Conservation (phyloP, 257 asterid species). For the Solanum sejunctum region DNA sequence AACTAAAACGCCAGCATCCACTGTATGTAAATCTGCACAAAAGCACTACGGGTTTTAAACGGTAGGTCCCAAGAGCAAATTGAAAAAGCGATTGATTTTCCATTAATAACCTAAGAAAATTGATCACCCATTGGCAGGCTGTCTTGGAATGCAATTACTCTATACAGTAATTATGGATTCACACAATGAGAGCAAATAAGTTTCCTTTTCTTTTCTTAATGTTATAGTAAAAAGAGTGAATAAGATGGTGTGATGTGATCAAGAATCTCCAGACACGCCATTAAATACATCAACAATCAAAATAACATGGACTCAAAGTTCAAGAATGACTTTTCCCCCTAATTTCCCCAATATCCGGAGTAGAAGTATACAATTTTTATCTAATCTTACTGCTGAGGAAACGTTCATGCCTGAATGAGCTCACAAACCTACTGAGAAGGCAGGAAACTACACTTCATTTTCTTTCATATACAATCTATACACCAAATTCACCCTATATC, state of each 20-base stretch:
- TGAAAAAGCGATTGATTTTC: not conserved
- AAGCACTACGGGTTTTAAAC: not conserved
- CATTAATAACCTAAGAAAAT: not conserved
- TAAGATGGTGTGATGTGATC: not conserved
- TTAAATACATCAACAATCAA: not conserved
- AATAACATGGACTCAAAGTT: not conserved
- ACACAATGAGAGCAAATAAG: not conserved
- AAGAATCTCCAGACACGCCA: not conserved
- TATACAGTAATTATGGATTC: not conserved
- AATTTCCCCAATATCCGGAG: not conserved
- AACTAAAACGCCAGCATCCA: not conserved
- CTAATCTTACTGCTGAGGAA: not conserved
- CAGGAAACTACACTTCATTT: not conserved
- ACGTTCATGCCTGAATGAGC: not conserved
- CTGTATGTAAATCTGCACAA: not conserved
- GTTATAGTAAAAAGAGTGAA: not conserved
- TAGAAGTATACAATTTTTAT: not conserved
- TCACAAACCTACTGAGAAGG: not conserved
- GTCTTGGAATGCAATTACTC: not conserved
- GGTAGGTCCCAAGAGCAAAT: not conserved
- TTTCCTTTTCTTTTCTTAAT: not conserved
- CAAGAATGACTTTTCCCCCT: not conserved
- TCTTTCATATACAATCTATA: not conserved
- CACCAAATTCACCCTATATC: not conserved
- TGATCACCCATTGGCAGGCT: not conserved